Evolutionary conservation across 1,139 yeast species (phyloP).

Genomic region (Candida frijolesensis): DNA sequence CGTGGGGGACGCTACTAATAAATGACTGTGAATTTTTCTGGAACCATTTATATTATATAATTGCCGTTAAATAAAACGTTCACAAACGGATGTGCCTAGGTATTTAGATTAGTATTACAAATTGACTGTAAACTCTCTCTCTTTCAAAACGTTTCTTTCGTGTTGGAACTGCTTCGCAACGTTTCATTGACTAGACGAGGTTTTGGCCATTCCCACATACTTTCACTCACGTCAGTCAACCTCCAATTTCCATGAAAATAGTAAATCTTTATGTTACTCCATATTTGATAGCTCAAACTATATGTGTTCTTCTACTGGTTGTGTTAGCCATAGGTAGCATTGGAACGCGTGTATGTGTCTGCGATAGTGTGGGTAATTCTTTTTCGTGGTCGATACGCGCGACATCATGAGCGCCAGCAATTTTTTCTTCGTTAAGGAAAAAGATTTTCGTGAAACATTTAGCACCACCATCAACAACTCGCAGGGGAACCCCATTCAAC

Average conservation of each 20-base stretch:
- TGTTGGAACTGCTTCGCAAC: not conserved
- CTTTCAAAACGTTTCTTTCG: not conserved
- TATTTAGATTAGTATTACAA: not conserved
- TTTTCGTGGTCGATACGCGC: not conserved
- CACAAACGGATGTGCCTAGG: not conserved
- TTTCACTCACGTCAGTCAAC: no score
- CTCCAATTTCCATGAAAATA: no score
- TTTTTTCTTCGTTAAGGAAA: not conserved
- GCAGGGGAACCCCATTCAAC: not conserved
- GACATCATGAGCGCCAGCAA: conserved; percentile 2
- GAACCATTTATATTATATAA: not conserved
- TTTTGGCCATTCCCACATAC: no score
- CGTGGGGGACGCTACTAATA: not conserved
- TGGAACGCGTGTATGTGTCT: not conserved
- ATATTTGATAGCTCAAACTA: not conserved
- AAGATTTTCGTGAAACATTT: conserved; percentile 3
- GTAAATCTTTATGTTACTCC: no score
- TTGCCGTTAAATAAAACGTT: not conserved
- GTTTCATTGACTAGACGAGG: not conserved
- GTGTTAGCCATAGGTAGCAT: no score
- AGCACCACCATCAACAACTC: not conserved
- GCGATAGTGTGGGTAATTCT: not conserved
- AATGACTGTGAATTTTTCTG: not conserved
- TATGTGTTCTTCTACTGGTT: no score
- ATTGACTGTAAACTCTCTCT: not conserved